Evolutionary conservation across 495 filamentous ascomycete species (phyloP).

Genomic region (Aspergillus cavernicola): DNA sequence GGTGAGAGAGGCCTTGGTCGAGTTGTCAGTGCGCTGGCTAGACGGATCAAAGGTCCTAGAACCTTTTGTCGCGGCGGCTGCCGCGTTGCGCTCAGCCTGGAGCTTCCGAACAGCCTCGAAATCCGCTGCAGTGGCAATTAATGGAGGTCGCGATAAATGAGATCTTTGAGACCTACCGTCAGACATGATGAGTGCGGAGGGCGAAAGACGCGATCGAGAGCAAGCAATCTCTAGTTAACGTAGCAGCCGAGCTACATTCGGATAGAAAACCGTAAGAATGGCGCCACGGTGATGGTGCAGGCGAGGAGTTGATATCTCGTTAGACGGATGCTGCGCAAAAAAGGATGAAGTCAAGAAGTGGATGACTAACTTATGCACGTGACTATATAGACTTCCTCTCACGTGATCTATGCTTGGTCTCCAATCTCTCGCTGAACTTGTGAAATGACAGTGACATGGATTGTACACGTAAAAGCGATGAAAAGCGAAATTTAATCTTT

Average conservation of each 20-base stretch:
- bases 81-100: conserved; percentile 89
- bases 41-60: conserved; percentile 82
- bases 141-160: conserved; percentile 13
- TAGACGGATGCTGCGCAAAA: conserved; percentile 11
- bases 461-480: too few relatives aligned
- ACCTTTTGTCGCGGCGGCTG: conserved; percentile 76
- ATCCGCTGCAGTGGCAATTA: conserved; percentile 53
- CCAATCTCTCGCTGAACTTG: too few relatives aligned
- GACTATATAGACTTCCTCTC: neutral
- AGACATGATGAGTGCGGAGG: conserved; percentile 48
- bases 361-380: conserved; percentile 16
- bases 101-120: conserved; percentile 79
- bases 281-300: conserved; percentile 24
- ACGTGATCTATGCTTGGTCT: neutral
- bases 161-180: conserved; percentile 46
- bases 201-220: conserved; percentile 24
- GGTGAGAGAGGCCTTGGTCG: conserved; percentile 91
- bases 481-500: too few relatives aligned
- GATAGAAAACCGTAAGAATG: conserved; percentile 32
- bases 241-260: conserved; percentile 44
- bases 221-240: conserved; percentile 27
- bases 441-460: too few relatives aligned
- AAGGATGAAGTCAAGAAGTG: conserved; percentile 15
- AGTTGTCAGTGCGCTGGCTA: conserved; percentile 82
- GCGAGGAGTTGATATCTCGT: conserved; percentile 14